Conservation (phyloP, 495 filamentous ascomycete genomes). For the Acidiella bohemica region DNA sequence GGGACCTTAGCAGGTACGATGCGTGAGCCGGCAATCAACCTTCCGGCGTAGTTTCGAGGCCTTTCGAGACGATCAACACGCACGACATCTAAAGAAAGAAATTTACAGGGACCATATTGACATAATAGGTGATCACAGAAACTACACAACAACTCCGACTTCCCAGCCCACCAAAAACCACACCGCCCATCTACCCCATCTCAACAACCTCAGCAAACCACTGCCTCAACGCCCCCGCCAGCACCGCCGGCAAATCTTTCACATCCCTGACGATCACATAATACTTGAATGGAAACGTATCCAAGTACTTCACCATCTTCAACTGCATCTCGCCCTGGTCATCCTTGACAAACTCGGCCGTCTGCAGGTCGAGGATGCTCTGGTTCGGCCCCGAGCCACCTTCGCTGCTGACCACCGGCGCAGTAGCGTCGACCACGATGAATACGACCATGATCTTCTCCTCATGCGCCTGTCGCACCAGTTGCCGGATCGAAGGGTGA, state of each 20-base stretch:
- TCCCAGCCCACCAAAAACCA: no score
- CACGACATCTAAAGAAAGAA: no score
- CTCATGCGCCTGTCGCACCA: constrained; percentile 77
- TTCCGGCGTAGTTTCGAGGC: no score
- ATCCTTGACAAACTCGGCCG: constrained; percentile 62
- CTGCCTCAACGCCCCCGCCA: constrained; percentile 78
- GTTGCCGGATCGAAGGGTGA: constrained; percentile 65
- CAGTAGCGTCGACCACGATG: constrained; percentile 75
- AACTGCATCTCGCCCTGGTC: constrained; percentile 48
- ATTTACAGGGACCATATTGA: no score
- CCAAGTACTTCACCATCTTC: constrained; percentile 71
- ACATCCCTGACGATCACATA: constrained; percentile 90
- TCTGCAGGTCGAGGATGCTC: constrained; percentile 67
- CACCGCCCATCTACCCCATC: no score
- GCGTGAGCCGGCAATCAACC: no score
- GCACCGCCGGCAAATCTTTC: constrained; percentile 71
- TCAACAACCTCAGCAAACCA: constrained; percentile 90
- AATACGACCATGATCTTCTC: constrained; percentile 97
- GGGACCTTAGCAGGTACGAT: no score
- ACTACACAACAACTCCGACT: no score
- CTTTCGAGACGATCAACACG: no score
- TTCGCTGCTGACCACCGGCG: constrained; percentile 30
- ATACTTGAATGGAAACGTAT: constrained; percentile 90
- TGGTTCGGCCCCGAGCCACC: constrained; percentile 24
- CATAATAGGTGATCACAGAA: no score